phyloP scores from a whole-genome alignment of 129 eudicot genomes.

The Scalesia atractyloides region DNA sequence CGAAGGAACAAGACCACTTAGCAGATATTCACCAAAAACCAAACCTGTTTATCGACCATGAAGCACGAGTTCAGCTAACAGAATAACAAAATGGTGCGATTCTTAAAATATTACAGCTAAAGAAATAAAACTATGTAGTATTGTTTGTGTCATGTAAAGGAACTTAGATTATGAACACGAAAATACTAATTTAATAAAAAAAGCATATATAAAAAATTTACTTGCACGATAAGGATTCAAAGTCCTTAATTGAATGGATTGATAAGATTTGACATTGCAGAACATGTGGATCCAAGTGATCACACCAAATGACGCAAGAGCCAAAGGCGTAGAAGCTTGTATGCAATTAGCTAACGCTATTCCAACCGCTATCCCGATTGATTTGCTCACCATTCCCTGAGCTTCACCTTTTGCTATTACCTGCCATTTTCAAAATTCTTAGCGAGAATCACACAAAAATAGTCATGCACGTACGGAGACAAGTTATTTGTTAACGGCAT shows the following conservation, averaged over 20 bases:
- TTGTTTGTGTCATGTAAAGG: slow-evolving; percentile 10
- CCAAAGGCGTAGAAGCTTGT: slow-evolving; percentile 83
- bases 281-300: slow-evolving; percentile 96
- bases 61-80: slow-evolving; percentile 5
- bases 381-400: slow-evolving; percentile 99
- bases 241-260: slow-evolving; percentile 93
- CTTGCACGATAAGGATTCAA: slow-evolving; percentile 99
- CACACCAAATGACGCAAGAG: slow-evolving; percentile 81
- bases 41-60: slow-evolving; percentile 51
- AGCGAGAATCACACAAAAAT: background rate
- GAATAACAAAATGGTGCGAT: background rate
- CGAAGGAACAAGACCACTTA: slow-evolving; percentile 89
- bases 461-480: background rate
- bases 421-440: slow-evolving; percentile 40
- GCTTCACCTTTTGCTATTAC: slow-evolving; percentile 99
- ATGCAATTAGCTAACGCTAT: slow-evolving; percentile 80
- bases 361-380: slow-evolving; percentile 82
- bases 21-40: slow-evolving; percentile 90
- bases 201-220: slow-evolving; percentile 39
- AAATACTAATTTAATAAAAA: background rate
- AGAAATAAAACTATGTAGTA: background rate
- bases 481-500: background rate
- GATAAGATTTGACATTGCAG: slow-evolving; percentile 98
- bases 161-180: background rate
- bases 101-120: slow-evolving; percentile 1